Evolutionary conservation across 1,284 basidiomycete species (phyloP), one percentile per base, ranked within the genome.

Genomic region (Ceratobasidium sp.): DNA sequence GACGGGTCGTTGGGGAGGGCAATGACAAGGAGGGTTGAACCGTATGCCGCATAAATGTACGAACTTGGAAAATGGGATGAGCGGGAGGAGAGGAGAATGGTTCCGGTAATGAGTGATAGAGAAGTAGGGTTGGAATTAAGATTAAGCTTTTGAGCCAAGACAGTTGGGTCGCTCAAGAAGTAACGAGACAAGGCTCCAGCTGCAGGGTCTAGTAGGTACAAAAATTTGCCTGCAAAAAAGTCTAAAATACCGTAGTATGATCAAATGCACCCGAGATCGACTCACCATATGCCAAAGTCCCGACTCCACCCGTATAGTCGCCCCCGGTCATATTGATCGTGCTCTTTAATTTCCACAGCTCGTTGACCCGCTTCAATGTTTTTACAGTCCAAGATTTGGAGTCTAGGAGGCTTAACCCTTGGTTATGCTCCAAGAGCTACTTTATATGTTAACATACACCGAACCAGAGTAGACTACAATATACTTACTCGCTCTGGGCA

Each of bases 351-450:
- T n/a, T 12, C 67, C 67, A 69, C 28, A 12, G 15, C 39, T 39
- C 51, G 23, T 18, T 28, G n/a, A 3, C 51, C 67, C 51, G 26
- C 6, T 13, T 39, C 4, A 69, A 40, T 7, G 13, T 55, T 46
- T 28, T 39, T 18, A 56, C 28, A 18, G 60, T 40, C 6, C 20
- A 5, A 20, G 9, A n/a, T 13, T 40, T 51, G 15, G 67, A 53
- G 51, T 69, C 67, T 3, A 69, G 51, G 12, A 56, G 33, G 9
- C 26, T 26, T 12, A 69, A 12, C n/a, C 67, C 67, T 20, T 18
- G 51, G 53, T 69, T 55, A 49, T 69, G 67, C 33, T 69, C 51
- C 13, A 69, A 39, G n/a, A 69, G 1, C 67, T 69, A n/a, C 67
- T 53, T n/a, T 53, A 6, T 20, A 15, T 26, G 51, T 69, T 56